phyloP scores from a whole-genome alignment of 2,329 filamentous ascomycete genomes.

The Colletotrichum horii region DNA sequence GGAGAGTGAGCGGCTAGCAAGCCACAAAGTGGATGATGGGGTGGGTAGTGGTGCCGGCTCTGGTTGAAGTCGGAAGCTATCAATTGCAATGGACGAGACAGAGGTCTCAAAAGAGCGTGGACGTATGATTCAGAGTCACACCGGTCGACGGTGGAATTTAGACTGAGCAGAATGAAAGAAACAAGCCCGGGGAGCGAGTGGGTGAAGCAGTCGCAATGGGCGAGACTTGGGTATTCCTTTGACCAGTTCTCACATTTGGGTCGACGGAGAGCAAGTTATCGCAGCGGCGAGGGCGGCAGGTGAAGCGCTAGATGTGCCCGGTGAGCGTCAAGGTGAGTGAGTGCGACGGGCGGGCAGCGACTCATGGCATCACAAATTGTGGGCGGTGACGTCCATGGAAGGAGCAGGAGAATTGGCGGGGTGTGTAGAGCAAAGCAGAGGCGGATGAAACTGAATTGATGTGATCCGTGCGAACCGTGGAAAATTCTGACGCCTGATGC shows the following conservation, averaged over 20 bases:
- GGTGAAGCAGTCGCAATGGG: not conserved
- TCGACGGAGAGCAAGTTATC: not conserved
- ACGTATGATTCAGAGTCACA: not conserved
- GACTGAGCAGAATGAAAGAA: not conserved
- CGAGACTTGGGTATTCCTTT: not conserved
- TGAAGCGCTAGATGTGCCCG: not conserved
- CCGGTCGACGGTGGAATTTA: not conserved
- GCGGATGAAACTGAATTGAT: not conserved
- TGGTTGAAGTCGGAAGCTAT: not conserved
- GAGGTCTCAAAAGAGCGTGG: not conserved
- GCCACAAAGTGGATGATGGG: not conserved
- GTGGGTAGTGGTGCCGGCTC: not conserved
- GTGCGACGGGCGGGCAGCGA: not conserved
- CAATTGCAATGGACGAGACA: not conserved
- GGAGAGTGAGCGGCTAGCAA: not conserved
- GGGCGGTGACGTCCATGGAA: slow-evolving; percentile 10
- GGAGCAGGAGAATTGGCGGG: not conserved
- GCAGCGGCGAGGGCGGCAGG: not conserved
- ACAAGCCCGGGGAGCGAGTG: not conserved
- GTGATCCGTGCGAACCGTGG: slow-evolving; percentile 3
- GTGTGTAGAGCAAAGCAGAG: not conserved
- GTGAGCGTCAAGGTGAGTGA: slow-evolving; percentile 8
- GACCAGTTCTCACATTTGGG: not conserved
- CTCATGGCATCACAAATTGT: slow-evolving; percentile 12
- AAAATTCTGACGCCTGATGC: not conserved